Base-by-base conservation (phyloP, 2,329 filamentous ascomycete genomes). In the Thelonectria olida region DNA sequence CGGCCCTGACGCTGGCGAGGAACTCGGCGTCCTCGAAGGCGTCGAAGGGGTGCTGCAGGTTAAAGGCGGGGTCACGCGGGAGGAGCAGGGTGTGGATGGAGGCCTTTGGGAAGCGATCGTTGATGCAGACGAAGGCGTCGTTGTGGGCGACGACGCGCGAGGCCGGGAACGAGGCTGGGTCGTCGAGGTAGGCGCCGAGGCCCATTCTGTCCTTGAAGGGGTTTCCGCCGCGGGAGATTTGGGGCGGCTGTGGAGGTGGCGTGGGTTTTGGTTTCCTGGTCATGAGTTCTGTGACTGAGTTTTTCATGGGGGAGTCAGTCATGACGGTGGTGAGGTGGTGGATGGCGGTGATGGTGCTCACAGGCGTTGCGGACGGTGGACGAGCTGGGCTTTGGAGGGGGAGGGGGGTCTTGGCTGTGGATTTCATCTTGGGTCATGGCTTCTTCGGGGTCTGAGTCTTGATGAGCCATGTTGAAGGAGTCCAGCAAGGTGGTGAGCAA, bases 21-120 rank as follows among this genome's bases (percentile, higher is more conserved):
- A 98, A 96, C 1, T 76, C 81, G 1, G 80, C 64, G 74, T 96
- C 89, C 27, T 89, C 84, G 68, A 97, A 88, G 5, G 92, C 92
- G 19, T 91, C 86, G 72, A 95, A 90, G 0, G 95, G 94, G 69
- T 97, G 91, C 10, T 88, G 79, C 6, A 83, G 79, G 68, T 83
- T 87, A 72, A 88, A 86, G 2, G 75, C 71, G 1, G 82, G 73
- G 39, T 90, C 86, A 50, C 94, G 90, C 7, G 94, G 92, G 5
- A 98, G 87, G n/a, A 98, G 86, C 3, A 99, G 90, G 1, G 92
- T 84, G 79, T 99, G 96, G 4, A 97, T 83, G 4, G 86, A 88
- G 4, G 92, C 87, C 77, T 98, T 99, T 8, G 96, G 94, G 74
- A 88, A 99, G 63, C 88, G 81, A 79, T 99, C 96, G 69, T 90